Percentiles rank a stretch among this genome's conserved stretches.
Evolutionary conservation across 345 rosid species (phyloP).

Genomic region (Clausena lansium): DNA sequence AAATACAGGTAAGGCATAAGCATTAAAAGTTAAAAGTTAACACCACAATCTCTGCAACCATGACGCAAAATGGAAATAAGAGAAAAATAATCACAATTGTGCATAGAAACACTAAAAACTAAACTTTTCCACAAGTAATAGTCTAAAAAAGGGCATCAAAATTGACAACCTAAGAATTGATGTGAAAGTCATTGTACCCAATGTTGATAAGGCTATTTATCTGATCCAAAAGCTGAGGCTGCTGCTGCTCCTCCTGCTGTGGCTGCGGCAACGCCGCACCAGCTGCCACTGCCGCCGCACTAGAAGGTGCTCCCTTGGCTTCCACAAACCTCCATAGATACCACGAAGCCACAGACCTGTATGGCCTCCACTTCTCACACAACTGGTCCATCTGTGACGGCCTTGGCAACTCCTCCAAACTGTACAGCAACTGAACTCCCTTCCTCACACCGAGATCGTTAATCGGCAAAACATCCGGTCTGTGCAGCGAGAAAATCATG

Average conservation of each 20-base stretch:
- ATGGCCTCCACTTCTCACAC: slow-evolving; percentile 97
- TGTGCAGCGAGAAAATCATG: slow-evolving; percentile 92
- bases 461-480: slow-evolving; percentile 94
- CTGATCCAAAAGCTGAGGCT: slow-evolving; percentile 76
- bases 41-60: neutral
- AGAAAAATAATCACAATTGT: neutral
- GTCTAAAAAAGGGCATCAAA: neutral
- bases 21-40: neutral
- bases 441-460: slow-evolving; percentile 87
- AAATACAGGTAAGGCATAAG: neutral
- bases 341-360: slow-evolving; percentile 93
- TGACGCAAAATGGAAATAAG: neutral
- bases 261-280: slow-evolving; percentile 49
- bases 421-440: slow-evolving; percentile 80
- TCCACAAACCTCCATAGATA: slow-evolving; percentile 87
- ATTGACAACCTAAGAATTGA: slow-evolving; percentile 21
- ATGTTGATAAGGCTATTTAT: slow-evolving; percentile 83
- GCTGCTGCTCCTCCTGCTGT: slow-evolving; percentile 55
- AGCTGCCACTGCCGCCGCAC: slow-evolving; percentile 57
- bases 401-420: slow-evolving; percentile 79
- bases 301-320: slow-evolving; percentile 62
- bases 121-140: neutral
- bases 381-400: slow-evolving; percentile 89
- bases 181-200: slow-evolving; percentile 53
- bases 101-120: neutral